Evolutionary conservation across 371 early-diverging fungal genomes (phyloP), one percentile per base, ranked within the genome.

Genomic region (Gilbertella persicaria): DNA sequence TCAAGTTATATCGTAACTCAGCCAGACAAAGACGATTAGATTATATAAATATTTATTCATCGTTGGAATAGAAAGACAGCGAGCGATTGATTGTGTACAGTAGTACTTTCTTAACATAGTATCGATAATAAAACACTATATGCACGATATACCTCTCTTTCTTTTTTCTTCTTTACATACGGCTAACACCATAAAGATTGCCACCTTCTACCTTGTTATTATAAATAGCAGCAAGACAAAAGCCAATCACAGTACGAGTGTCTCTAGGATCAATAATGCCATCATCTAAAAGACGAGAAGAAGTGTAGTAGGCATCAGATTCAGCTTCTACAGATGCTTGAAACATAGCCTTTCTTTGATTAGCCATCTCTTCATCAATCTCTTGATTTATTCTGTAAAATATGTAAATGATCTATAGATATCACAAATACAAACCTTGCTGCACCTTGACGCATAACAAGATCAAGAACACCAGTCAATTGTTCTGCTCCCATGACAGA

Each of bases 401-500:
- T 26, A 54, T 63, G 5, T 53, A 28, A 21, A 19, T 58, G n/a
- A n/a, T n/a, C n/a, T n/a, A n/a, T n/a, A n/a, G n/a, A n/a, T n/a
- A n/a, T n/a, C n/a, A n/a, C n/a, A n/a, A n/a, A n/a, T n/a, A n/a
- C n/a, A n/a, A 69, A 84, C 84, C 84, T 78, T 26, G 60, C 64
- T 16, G 88, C 86, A 21, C 83, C 82, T 53, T 90, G 86, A 7
- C 87, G 69, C 82, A 81, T 82, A 9, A 88, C 82, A 42, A 87
- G 70, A 57, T 88, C 89, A 50, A 90, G 73, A 0, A 90, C 90
- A 37, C 87, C 88, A 5, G 81, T 75, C 57, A 90, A 52, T 50
- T 88, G 89, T 40, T 90, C 90, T 17, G 88, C 73, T 5, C 90
- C 90, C 90, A 90, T 90, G 9, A 90, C 88, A 9, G 84, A 84